Evolutionary conservation across 1,284 basidiomycete species (phyloP).

Genomic region (Inonotus hispidus): DNA sequence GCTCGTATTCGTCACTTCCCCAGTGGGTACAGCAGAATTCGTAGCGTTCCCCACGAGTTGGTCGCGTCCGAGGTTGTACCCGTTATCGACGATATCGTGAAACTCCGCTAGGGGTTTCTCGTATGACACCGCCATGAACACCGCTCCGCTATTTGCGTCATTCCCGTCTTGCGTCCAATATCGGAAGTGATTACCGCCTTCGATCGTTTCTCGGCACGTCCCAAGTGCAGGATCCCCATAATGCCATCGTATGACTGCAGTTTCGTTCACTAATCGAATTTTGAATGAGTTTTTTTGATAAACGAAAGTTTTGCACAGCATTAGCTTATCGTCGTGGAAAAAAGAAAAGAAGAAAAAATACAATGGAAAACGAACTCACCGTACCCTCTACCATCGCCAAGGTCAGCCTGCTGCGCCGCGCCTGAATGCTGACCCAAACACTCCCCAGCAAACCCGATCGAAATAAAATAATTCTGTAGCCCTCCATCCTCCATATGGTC

Average conservation of each 20-base stretch:
- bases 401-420: constrained; percentile 64
- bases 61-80: constrained; percentile 66
- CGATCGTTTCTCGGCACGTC: constrained; percentile 77
- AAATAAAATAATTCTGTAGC: constrained; percentile 66
- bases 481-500: constrained; percentile 64
- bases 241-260: constrained; percentile 74
- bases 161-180: constrained; percentile 83
- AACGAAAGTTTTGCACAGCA: too few relatives aligned
- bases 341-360: not conserved
- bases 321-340: not conserved
- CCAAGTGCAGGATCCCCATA: constrained; percentile 75
- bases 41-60: constrained; percentile 81
- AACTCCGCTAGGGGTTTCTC: constrained; percentile 56
- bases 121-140: constrained; percentile 80
- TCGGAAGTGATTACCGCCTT: constrained; percentile 88
- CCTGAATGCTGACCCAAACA: constrained; percentile 82
- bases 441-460: constrained; percentile 68
- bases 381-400: constrained; percentile 79
- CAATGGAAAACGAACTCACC: constrained; percentile 35
- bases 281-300: too few relatives aligned
- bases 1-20: constrained; percentile 50
- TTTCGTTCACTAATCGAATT: constrained; percentile 75
- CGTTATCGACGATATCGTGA: constrained; percentile 54
- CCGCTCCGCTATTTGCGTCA: constrained; percentile 61
- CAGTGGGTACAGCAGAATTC: constrained; percentile 41